Evolutionary conservation across 768 basidiomycete genomes (phyloP), one percentile per base, ranked within the genome.

Genomic region (Pleurotus pulmonarius): DNA sequence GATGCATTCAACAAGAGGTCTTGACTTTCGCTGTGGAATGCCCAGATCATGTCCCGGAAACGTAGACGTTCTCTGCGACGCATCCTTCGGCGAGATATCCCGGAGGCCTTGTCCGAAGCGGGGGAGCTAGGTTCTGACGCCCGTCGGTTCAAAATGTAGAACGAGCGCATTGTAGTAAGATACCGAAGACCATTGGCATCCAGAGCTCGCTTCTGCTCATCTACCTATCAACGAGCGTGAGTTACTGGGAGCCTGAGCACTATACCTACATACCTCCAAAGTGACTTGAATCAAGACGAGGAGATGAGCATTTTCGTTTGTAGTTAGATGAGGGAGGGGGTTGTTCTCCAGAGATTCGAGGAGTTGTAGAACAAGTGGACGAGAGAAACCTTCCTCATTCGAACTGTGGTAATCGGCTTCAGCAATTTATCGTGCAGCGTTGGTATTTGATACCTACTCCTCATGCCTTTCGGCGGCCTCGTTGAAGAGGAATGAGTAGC

Each of bases 31-130:
- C 94, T 97, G 63, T 97, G 90, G 67, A 89, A 95, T 0, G 95
- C 96, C 95, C 96, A 99, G 24, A 98, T 79, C 75, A 98, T 92
- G 69, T 99, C 96, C 34, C 97, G 85, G 69, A 90, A 94, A 18
- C 92, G 84, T 46, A 96, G 77, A n/a, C 92, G 81, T 64, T 88
- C 85, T 63, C 92, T 75, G 62, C 83, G 78, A 25, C 80, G 84
- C 40, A 82, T 79, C 59, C 72, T 73, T 37, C 73, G 72, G n/a
- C 75, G 74, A 12, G 75, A 15, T 40, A 22, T 53, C 11, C 25
- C 25, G 7, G n/a, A 29, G 48, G n/a, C 51, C 66, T 1, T 68
- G 60, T 34, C 69, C 75, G 2, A 69, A 6, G 80, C 66, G 37
- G 81, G 80, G 45, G 79, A 78, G 46, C 72, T 76, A 1, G 77